Conservation (phyloP, 2,329 filamentous ascomycete species). For the Colletotrichum brevisporum region DNA sequence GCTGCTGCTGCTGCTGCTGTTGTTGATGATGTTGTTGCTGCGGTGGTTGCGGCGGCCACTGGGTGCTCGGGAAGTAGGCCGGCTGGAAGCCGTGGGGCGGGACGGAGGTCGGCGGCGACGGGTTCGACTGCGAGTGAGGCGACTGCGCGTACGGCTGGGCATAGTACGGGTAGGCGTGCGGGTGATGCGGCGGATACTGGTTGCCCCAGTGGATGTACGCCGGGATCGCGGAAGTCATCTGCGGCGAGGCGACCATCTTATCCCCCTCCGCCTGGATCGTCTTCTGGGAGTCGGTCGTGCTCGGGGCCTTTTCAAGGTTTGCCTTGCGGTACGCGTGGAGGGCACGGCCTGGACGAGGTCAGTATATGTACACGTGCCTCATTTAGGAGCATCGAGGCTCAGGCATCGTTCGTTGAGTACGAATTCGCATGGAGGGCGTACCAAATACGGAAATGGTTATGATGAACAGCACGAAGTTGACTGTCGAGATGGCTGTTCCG, state of each 20-base stretch:
- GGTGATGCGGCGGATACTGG: conserved; percentile 36
- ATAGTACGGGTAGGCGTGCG: conserved; percentile 38
- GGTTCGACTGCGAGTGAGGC: conserved; percentile 36
- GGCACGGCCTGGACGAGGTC: conserved; percentile 33
- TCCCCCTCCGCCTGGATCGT: conserved; percentile 33
- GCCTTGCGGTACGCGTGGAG: conserved; percentile 35
- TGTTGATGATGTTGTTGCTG: conserved; percentile 17
- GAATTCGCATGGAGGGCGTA: background rate
- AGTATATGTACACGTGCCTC: conserved; percentile 1
- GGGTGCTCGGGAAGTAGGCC: conserved; percentile 32
- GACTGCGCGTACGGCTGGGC: conserved; percentile 38
- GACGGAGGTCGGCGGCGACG: conserved; percentile 30
- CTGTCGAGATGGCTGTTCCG: conserved; percentile 33
- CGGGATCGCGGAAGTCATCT: conserved; percentile 38
- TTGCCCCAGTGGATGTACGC: conserved; percentile 38
- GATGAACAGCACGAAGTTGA: conserved; percentile 40
- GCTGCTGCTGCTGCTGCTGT: conserved; percentile 18
- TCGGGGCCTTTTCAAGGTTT: conserved; percentile 36
- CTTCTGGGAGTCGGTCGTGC: conserved; percentile 34
- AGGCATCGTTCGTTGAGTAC: background rate
- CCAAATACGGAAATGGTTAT: conserved; percentile 39
- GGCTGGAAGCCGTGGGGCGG: conserved; percentile 38
- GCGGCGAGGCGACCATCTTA: conserved; percentile 41
- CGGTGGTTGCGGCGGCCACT: conserved; percentile 35
- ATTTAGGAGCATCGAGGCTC: background rate